Evolutionary conservation across 768 basidiomycete species (phyloP).

Genomic region (Tylopilus cervinicoccineus): DNA sequence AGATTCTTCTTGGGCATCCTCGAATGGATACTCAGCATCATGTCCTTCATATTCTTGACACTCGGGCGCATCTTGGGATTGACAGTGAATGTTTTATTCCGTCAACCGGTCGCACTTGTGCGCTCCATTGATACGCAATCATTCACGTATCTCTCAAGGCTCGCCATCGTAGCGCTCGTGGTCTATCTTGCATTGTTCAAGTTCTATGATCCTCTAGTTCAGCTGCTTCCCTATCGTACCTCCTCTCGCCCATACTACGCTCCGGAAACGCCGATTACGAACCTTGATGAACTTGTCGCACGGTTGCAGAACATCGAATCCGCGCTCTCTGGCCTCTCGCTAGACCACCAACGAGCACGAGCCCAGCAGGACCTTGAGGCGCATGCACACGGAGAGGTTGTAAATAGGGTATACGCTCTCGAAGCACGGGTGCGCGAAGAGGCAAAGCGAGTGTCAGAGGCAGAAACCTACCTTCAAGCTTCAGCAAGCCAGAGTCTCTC

Average conservation of each 20-base stretch:
- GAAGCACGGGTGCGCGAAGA: constrained; percentile 50
- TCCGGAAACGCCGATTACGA: constrained; percentile 57
- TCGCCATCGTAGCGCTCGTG: constrained; percentile 39
- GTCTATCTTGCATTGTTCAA: constrained; percentile 45
- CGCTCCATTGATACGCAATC: constrained; percentile 31
- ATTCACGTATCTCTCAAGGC: constrained; percentile 35
- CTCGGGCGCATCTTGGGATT: constrained; percentile 49
- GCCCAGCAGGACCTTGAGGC: constrained; percentile 50
- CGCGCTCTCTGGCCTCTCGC: constrained; percentile 55
- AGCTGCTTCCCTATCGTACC: constrained; percentile 32
- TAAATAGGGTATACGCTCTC: constrained; percentile 50
- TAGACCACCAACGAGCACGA: constrained; percentile 49
- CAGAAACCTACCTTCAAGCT: constrained; percentile 46
- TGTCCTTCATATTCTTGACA: constrained; percentile 38
- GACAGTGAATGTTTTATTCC: constrained; percentile 43
- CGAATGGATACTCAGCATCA: constrained; percentile 19
- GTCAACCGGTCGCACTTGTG: constrained; percentile 44
- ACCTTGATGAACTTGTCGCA: constrained; percentile 60
- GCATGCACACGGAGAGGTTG: constrained; percentile 47
- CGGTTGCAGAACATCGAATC: constrained; percentile 63
- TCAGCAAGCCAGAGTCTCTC: constrained; percentile 44
- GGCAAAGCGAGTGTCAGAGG: constrained; percentile 47
- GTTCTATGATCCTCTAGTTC: constrained; percentile 35
- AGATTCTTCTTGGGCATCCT: constrained; percentile 30
- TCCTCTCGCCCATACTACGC: constrained; percentile 41